Evolutionary conservation across 306 rosid species (phyloP), one percentile per base, ranked within the genome.

Genomic region (Hippophae gyantsensis): DNA sequence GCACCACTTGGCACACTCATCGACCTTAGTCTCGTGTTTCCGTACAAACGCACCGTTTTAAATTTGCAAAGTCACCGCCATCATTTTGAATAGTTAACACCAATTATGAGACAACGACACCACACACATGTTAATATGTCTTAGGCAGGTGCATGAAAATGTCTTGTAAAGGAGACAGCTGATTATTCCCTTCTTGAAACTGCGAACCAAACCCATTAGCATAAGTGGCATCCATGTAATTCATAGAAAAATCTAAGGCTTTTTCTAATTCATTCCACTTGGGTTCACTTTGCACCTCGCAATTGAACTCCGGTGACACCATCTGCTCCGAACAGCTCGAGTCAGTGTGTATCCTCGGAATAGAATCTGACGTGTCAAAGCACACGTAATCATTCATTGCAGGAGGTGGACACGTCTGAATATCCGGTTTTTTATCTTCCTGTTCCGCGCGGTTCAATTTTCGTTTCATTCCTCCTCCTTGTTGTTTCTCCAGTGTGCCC

Each of bases 301-400:
- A 67, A 0, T 82, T 79, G 54, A 93, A 80, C 76, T 86, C 97
- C 57, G 97, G 92, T 59, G 97, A 93, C 48, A 93, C 97, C 79
- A 86, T 95, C 6, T 88, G 97, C 69, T 88, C 97, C 67, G 99
- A 93, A 51, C 97, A 82, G 77, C 97, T 93, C 42, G 99, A 88
- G 48, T 92, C 99, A 10, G 99, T 80, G 78, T 92, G 93, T 63
- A 82, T 76, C 74, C 84, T 81, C 45, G 93, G 99, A 14, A 88
- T 52, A 0, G 99, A 92, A 56, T 88, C 96, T 8, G 96, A 83
- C 10, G 72, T 54, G 53, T 92, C 94, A 8, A 81, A 83, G 70
- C 73, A 66, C 48, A 80, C 25, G 76, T 67, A 82, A 2, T 92
- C 96, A 52, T 63, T 82, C 49, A 46, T 47, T 47, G 58, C 74